These are phyloP conservation scores for Aspergillus heteromorphus DNA, from an alignment of 495 filamentous ascomycete species.

Conservation along the genomic window DNA sequence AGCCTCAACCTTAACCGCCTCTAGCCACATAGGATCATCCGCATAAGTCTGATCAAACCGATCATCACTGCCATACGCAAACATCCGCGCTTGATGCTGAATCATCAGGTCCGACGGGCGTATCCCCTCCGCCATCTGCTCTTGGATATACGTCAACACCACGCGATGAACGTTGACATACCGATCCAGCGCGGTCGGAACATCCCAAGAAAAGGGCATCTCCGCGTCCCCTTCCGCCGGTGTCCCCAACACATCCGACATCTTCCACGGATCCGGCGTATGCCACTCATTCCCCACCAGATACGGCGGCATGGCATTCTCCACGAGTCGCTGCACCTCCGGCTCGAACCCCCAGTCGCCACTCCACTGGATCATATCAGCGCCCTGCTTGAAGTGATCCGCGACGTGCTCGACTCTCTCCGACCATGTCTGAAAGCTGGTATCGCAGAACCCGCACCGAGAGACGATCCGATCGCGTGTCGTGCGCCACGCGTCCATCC, in stretches of 20 bases:
- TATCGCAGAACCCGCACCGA: conserved; percentile 60
- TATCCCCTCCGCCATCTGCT: background rate
- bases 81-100: background rate
- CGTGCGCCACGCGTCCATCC: conserved; percentile 65
- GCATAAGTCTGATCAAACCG: background rate
- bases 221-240: background rate
- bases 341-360: conserved; percentile 65
- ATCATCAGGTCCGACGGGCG: background rate
- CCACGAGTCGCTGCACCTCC: conserved; percentile 52
- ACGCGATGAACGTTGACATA: background rate
- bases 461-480: conserved; percentile 52
- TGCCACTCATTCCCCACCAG: conserved; percentile 20
- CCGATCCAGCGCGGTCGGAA: background rate
- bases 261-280: conserved; percentile 22
- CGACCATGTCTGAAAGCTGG: conserved; percentile 53
- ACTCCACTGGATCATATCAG: conserved; percentile 61
- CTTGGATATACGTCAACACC: background rate
- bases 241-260: background rate
- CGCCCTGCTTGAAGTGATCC: conserved; percentile 57
- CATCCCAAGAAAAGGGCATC: background rate
- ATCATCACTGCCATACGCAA: background rate
- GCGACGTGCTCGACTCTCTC: conserved; percentile 57
- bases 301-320: conserved; percentile 57
- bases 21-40: background rate
- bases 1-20: background rate